phyloP scores from a whole-genome alignment of 2,329 filamentous ascomycete genomes.

The Botrytis cinerea region DNA sequence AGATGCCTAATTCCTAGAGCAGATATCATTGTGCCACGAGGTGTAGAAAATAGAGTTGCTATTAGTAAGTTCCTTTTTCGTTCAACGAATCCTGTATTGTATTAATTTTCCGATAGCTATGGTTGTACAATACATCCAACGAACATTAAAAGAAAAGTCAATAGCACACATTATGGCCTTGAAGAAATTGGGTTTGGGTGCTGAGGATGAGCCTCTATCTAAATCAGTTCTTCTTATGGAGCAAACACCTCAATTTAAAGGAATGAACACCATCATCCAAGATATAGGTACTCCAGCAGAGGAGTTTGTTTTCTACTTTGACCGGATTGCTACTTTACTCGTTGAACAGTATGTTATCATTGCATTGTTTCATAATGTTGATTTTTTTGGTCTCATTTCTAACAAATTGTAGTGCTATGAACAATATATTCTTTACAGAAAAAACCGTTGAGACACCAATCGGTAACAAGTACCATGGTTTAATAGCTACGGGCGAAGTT shows the following conservation, averaged over 20 bases:
- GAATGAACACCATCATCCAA: constrained; percentile 89
- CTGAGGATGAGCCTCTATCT: constrained; percentile 71
- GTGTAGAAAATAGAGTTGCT: constrained; percentile 91
- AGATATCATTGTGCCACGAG: constrained; percentile 93
- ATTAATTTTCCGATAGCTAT: constrained; percentile 59
- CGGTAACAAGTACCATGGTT: constrained; percentile 68
- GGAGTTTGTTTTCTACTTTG: constrained; percentile 98
- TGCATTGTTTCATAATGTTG: neutral
- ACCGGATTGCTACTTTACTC: constrained; percentile 80
- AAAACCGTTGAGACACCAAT: constrained; percentile 69
- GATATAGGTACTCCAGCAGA: constrained; percentile 76
- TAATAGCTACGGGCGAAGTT: constrained; percentile 70
- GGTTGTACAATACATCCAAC: constrained; percentile 91
- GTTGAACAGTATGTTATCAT: constrained; percentile 66
- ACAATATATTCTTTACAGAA: constrained; percentile 71
- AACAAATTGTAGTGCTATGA: constrained; percentile 62
- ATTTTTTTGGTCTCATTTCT: constrained; percentile 14
- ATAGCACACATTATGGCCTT: constrained; percentile 78
- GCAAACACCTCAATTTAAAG: constrained; percentile 76
- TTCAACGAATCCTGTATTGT: neutral
- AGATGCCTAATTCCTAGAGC: constrained; percentile 15
- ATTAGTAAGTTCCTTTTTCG: constrained; percentile 59
- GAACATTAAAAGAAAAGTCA: constrained; percentile 84
- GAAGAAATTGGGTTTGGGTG: constrained; percentile 70
- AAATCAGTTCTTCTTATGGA: constrained; percentile 72